Evolutionary conservation across 2,329 filamentous ascomycete genomes (phyloP).

Genomic region (Verticillium isaacii): DNA sequence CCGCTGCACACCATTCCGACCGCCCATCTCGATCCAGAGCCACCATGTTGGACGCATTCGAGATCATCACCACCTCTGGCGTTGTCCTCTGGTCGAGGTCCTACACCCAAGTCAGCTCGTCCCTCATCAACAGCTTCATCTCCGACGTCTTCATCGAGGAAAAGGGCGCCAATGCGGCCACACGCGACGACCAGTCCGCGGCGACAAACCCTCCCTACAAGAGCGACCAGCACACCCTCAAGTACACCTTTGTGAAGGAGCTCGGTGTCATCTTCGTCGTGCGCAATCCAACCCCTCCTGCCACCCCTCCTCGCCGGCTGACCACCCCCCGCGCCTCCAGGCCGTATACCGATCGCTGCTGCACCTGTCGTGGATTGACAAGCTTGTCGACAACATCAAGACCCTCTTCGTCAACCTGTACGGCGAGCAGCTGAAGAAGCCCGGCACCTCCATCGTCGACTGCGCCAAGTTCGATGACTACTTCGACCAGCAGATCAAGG

Average conservation of each 20-base stretch:
- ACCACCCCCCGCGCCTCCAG: constrained; percentile 38
- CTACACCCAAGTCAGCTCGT: constrained; percentile 73
- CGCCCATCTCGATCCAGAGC: not conserved
- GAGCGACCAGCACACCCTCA: constrained; percentile 89
- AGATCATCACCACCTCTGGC: constrained; percentile 91
- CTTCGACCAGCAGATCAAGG: constrained; percentile 86
- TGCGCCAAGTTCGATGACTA: constrained; percentile 83
- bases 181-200: constrained; percentile 55
- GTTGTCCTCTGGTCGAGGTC: constrained; percentile 95
- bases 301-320: constrained; percentile 4
- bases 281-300: constrained; percentile 22
- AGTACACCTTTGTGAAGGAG: constrained; percentile 91
- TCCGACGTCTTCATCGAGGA: constrained; percentile 97
- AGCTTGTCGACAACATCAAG: constrained; percentile 90
- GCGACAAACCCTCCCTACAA: constrained; percentile 70
- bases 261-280: constrained; percentile 94
- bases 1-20: not conserved
- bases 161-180: constrained; percentile 60
- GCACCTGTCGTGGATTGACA: constrained; percentile 94
- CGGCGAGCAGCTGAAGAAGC: constrained; percentile 77
- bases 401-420: constrained; percentile 90
- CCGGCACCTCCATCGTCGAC: constrained; percentile 71
- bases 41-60: constrained; percentile 89
- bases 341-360: constrained; percentile 95
- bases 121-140: constrained; percentile 91